Conservation (phyloP, 495 filamentous ascomycete genomes). For the Penicillium roqueforti region DNA sequence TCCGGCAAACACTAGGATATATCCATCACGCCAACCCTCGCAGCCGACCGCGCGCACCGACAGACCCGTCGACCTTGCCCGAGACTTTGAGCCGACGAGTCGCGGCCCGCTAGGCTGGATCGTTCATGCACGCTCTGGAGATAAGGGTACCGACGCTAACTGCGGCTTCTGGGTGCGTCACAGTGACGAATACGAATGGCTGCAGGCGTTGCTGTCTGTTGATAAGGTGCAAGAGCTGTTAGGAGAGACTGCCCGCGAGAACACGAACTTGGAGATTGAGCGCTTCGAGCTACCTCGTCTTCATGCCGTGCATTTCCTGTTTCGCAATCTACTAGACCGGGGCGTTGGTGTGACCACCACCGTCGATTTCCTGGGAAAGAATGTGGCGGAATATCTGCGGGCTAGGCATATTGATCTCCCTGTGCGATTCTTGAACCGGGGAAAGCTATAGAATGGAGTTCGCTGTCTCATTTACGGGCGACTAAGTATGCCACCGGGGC, state of each 20-base stretch:
- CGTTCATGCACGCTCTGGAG: slow-evolving; percentile 48
- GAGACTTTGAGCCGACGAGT: slow-evolving; percentile 39
- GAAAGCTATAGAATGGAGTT: slow-evolving; percentile 24
- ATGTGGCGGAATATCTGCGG: slow-evolving; percentile 52
- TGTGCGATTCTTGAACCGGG: slow-evolving; percentile 33
- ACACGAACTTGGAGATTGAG: slow-evolving; percentile 43
- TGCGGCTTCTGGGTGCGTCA: slow-evolving; percentile 51
- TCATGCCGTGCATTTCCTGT: slow-evolving; percentile 50
- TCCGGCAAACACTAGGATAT: slow-evolving; percentile 27
- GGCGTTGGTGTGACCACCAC: slow-evolving; percentile 49
- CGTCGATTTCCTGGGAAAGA: slow-evolving; percentile 54
- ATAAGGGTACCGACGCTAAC: slow-evolving; percentile 52
- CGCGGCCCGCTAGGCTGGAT: slow-evolving; percentile 45
- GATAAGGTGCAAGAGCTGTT: slow-evolving; percentile 35
- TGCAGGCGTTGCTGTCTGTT: slow-evolving; percentile 43
- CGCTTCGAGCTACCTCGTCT: slow-evolving; percentile 47
- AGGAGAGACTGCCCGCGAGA: slow-evolving; percentile 34
- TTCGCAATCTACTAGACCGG: slow-evolving; percentile 51
- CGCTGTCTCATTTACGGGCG: too few species aligned
- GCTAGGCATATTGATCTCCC: slow-evolving; percentile 49
- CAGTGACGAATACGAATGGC: slow-evolving; percentile 48
- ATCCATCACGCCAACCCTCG: slow-evolving; percentile 34
- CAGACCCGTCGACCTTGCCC: slow-evolving; percentile 9
- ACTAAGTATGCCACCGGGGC: too few species aligned
- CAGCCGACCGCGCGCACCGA: slow-evolving; percentile 17